Base-by-base conservation (phyloP, 1,139 yeast species). In the Kurtzmaniella natalensis region DNA sequence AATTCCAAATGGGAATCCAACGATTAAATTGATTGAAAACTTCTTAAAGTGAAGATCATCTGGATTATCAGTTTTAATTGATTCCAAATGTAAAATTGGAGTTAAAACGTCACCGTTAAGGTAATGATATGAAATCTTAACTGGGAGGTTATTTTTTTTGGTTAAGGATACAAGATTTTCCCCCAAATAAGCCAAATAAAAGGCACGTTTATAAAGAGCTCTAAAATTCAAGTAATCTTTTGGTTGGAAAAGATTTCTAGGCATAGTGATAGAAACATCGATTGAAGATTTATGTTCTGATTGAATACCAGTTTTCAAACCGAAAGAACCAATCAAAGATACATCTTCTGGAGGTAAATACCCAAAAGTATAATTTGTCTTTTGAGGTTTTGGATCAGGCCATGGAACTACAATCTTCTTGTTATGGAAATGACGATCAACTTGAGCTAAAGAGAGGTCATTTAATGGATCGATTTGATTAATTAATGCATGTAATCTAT, bases 151-250 rank as follows among this genome's bases (percentile, higher is more conserved):
- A 45, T 76, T 70, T 46, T 72, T 72, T 39, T 73, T 72, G 11
- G 83, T 63, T 31, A 75, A 58, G 1, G 72, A 59, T 31, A 76
- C 70, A 44, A 87, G 63, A 40, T 76, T 70, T 40, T 80, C 80
- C 0, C 92, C 81, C 43, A 89, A 54, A 51, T 80, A 81, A 6
- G 95, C 89, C 39, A 88, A 50, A 51, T 88, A 92, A 46, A 85
- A 92, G 4, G 96, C 81, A 44, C 96, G 73, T 59, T 92, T 92
- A 61, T 89, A 88, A 38, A 87, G 66, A 30, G 94, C 92, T 51
- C 97, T 72, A 61, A 85, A 88, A 59, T 92, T 92, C 46, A 89
- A 66, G 52, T 81, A 87, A 56, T 92, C 99, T 59, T 94, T 92
- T 34, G 82, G 80, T 51, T 82, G 92, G 51, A 92, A 81, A 33